A percentile compares a stretch with the other conserved stretches of the same genome.
These are phyloP conservation scores for Dictyostelium capitatum DNA, from an alignment of 78 protist genomes.

Conservation along the genomic window DNA sequence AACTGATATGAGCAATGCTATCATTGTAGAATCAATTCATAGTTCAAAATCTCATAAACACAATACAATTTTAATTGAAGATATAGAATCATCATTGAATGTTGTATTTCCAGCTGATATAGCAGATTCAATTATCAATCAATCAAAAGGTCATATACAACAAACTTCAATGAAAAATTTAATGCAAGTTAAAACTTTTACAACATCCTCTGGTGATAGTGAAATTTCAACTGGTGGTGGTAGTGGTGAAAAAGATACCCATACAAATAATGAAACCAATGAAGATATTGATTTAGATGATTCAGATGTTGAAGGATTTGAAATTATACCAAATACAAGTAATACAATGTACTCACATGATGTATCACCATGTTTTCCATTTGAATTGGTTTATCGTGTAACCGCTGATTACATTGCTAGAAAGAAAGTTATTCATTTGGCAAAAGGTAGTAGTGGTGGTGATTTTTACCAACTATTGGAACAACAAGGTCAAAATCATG, in stretches of 20 bases:
- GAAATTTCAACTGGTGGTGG: not conserved
- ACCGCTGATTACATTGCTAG: constrained; percentile 26
- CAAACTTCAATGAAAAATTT: constrained; percentile 48
- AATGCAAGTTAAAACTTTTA: constrained; percentile 31
- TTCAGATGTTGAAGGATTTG: constrained; percentile 63
- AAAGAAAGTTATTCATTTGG: constrained; percentile 34
- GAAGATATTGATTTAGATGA: constrained; percentile 16
- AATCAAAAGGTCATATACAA: constrained; percentile 71
- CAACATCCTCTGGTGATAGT: not conserved
- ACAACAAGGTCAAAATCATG: not conserved
- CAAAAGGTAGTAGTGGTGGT: not conserved
- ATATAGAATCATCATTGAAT: constrained; percentile 10
- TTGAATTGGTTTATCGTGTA: constrained; percentile 63
- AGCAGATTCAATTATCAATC: constrained; percentile 62
- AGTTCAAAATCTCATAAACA: constrained; percentile 27
- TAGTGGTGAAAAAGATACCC: not conserved
- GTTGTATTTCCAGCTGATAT: constrained; percentile 40
- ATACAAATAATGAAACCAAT: not conserved
- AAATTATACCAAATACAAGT: constrained; percentile 50
- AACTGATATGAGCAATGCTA: constrained; percentile 32
- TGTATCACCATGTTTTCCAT: constrained; percentile 40
- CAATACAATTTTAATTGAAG: constrained; percentile 30
- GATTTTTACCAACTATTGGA: constrained; percentile 38
- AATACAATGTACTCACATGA: not conserved
- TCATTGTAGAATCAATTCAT: constrained; percentile 57